Base-by-base conservation (phyloP, 331 rosid genomes). In the Acacia concinna region DNA sequence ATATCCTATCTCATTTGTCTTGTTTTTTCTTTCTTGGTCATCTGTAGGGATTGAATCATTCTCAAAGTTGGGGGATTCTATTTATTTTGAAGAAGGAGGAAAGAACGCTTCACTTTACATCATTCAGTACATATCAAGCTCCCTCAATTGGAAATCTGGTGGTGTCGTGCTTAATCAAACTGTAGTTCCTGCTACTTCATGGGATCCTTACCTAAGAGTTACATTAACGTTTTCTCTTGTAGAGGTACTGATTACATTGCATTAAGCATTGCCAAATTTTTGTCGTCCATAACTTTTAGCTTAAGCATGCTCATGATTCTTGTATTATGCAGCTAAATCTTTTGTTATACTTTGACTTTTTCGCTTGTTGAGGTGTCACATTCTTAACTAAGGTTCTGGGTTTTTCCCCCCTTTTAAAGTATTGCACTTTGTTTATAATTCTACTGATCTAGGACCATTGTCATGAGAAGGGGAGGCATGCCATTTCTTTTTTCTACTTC, bases 61-160 rank as follows among this genome's bases (percentile, higher is more conserved):
- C 79, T 91, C 96, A 18, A 91, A 91, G 89, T 71, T 91, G 23
- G 96, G 93, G 30, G 91, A 91, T 84, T 89, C 96, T 15, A 89
- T 91, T 62, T 91, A 91, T 72, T 89, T 91, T 79, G 93, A 91
- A 80, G 93, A 85, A 81, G 84, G 60, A 68, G 86, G 81, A 59
- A 79, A 84, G 62, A 77, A 38, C 27, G 91, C 90, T 25, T n/a
- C 82, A n/a, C 93, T 91, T 20, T 87, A 83, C 78, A 77, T 89
- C 76, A 85, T 89, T 63, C 93, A 90, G 84, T 88, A 88, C 25
- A 84, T 90, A 80, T 73, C 95, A 76, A 90, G 92, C 80, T 78
- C 84, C 1, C 85, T 90, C 78, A 76, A 77, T 60, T 90, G 95
- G 95, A 80, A 80, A 82, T 80, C 88, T n/a, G 91, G 92, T 14